phyloP scores from a whole-genome alignment of 1,284 basidiomycete genomes.

The Ustilago shanxiensis region DNA sequence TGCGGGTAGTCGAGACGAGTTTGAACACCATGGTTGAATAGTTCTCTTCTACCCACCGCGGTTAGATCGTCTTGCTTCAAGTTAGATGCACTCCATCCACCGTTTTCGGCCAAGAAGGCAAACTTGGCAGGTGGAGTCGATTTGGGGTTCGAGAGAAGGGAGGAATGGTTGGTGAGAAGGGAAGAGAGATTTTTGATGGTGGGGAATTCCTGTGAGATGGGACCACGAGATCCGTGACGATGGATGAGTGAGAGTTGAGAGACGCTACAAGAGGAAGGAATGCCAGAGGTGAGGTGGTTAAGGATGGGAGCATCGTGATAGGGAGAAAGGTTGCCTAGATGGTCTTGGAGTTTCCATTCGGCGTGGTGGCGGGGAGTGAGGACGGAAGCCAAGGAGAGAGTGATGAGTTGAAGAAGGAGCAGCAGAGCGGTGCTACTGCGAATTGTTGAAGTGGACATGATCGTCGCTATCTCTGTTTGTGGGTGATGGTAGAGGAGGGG shows the following conservation, averaged over 20 bases:
- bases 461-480: not conserved
- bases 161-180: constrained; percentile 68
- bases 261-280: constrained; percentile 73
- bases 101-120: constrained; percentile 70
- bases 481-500: not conserved
- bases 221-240: constrained; percentile 72
- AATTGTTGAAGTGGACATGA: constrained; percentile 1
- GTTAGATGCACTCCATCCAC: constrained; percentile 69
- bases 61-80: constrained; percentile 73
- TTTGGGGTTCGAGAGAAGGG: constrained; percentile 65
- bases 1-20: constrained; percentile 72
- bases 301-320: constrained; percentile 71
- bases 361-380: constrained; percentile 4
- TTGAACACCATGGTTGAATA: constrained; percentile 73
- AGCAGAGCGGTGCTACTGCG: constrained; percentile 11
- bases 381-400: constrained; percentile 8
- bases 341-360: constrained; percentile 18
- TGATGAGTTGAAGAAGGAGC: constrained; percentile 27
- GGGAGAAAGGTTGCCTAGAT: constrained; percentile 65
- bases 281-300: constrained; percentile 67
- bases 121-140: constrained; percentile 70
- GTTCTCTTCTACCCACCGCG: constrained; percentile 71
- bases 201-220: constrained; percentile 35
- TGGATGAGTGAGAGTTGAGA: constrained; percentile 72
- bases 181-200: constrained; percentile 38